Conservation (phyloP, 2,329 filamentous ascomycete genomes). For the Microascus cirrosus region DNA sequence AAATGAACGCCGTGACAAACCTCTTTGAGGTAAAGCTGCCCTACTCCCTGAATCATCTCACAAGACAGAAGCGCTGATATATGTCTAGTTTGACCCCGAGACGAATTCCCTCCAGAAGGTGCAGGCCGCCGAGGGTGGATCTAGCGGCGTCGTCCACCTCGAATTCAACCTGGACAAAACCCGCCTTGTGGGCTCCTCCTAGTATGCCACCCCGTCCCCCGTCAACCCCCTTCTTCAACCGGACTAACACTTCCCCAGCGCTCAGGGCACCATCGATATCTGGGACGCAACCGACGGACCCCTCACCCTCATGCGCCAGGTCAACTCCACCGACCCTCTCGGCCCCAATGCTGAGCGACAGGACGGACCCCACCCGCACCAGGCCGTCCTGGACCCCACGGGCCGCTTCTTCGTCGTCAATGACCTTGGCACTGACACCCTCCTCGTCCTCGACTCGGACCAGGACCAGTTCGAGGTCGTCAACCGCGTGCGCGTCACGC, state of each 20-base stretch:
- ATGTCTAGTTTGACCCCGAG: conserved; percentile 17
- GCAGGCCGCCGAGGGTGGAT: conserved; percentile 13
- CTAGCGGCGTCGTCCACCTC: conserved; percentile 32
- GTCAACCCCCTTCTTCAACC: neutral
- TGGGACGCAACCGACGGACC: conserved; percentile 29
- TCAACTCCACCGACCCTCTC: conserved; percentile 20
- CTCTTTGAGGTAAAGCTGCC: conserved; percentile 17
- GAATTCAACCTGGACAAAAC: conserved; percentile 31
- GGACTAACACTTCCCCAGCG: conserved; percentile 5
- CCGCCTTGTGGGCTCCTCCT: conserved; percentile 32
- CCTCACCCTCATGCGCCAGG: conserved; percentile 23
- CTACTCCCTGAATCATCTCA: too few species aligned
- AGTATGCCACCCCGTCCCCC: conserved; percentile 8
- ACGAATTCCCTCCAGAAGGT: conserved; percentile 17
- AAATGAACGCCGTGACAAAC: conserved; percentile 26
- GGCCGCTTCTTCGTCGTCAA: conserved; percentile 36
- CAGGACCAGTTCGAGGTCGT: conserved; percentile 26
- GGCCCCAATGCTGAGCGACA: conserved; percentile 25
- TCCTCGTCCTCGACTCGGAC: conserved; percentile 32
- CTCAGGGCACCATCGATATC: conserved; percentile 28
- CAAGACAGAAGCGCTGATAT: neutral
- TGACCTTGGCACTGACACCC: conserved; percentile 35
- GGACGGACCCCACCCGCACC: conserved; percentile 30
- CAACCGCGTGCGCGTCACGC: conserved; percentile 18
- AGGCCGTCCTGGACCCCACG: conserved; percentile 34